Base-by-base conservation (phyloP, 1,284 basidiomycete genomes). In the Melampsora occidentalis region DNA sequence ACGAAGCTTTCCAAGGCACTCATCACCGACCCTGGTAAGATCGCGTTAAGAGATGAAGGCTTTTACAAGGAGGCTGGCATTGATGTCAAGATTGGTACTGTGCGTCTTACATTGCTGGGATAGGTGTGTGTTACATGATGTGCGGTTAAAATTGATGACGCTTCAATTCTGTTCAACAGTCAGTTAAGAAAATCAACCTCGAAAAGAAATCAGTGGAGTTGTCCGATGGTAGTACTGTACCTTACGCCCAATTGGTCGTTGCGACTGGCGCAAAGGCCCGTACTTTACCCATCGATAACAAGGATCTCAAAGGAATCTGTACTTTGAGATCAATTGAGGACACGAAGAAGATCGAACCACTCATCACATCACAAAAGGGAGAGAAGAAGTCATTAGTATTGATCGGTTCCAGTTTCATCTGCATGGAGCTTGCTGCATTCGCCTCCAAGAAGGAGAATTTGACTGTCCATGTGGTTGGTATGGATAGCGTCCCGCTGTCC, bases 1-100 rank as follows among this genome's bases (percentile, higher is more conserved):
- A 93, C 94, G 63, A 95, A 92, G 85, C 86, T 97, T 78, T 94
- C 92, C 84, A 97, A 97, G 84, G 89, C 89, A 5, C 87, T 96
- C 59, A 87, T 91, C 53, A 89, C 90, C 25, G 91, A 94, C 80
- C 84, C 90, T 1, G 85, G 87, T 48, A 92, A 94, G 83, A 81
- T 93, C 87, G 88, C 88, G 88, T 69, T 88, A 86, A 35, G 87
- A 88, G 71, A 66, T 16, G 87, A 89, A 25, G 91, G 91, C 80
- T 86, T 94, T 77, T 91, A 90, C 83, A 88, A 91, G 80, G 91
- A 92, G 81, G 92, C 91, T 80, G 89, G 89, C 42, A 90, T 92
- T 9, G 89, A 90, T 76, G 85, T 95, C 78, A 88, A 90, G 69
- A 86, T 88, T 25, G 88, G 87, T 70, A 87, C 87, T 28, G 71